Percentiles rank a stretch among this genome's conserved stretches.
These are phyloP conservation scores for Puccinia horiana DNA, from an alignment of 1,284 basidiomycete species.

Conservation along the genomic window DNA sequence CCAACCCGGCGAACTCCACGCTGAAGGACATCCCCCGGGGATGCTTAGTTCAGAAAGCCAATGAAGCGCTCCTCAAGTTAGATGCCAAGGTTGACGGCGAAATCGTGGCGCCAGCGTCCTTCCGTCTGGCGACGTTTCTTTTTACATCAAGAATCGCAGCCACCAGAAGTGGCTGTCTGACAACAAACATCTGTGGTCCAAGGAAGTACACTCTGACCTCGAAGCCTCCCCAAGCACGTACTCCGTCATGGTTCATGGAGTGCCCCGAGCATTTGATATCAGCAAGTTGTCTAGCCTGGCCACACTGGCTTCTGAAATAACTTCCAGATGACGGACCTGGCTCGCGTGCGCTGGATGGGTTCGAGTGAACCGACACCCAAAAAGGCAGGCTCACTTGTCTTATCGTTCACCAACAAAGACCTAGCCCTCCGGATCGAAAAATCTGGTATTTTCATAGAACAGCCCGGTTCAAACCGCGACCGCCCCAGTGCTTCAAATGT, in stretches of 20 bases:
- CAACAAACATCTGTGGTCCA: constrained; percentile 23
- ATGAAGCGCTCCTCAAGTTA: neutral
- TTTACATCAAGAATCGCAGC: neutral
- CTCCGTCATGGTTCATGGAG: neutral
- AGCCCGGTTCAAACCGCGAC: neutral
- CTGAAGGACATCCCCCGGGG: too few relatives aligned
- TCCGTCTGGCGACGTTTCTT: neutral
- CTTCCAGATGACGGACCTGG: neutral
- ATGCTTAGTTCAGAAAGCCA: too few relatives aligned
- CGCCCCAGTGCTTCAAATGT: constrained; percentile 4
- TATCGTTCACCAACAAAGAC: constrained; percentile 2
- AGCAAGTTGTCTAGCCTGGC: neutral
- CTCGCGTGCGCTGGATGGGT: neutral
- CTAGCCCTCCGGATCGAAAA: neutral
- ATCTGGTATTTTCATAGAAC: neutral
- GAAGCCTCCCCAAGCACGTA: too few relatives aligned
- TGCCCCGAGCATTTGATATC: neutral
- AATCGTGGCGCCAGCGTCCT: neutral
- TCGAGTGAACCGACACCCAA: neutral
- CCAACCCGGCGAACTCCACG: too few relatives aligned
- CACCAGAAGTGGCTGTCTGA: constrained; percentile 20
- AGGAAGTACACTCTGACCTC: neutral
- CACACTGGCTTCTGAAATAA: neutral
- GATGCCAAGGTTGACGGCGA: neutral
- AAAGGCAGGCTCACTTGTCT: neutral